Conservation (phyloP, 331 rosid genomes). For the Pyracantha coccinea region DNA sequence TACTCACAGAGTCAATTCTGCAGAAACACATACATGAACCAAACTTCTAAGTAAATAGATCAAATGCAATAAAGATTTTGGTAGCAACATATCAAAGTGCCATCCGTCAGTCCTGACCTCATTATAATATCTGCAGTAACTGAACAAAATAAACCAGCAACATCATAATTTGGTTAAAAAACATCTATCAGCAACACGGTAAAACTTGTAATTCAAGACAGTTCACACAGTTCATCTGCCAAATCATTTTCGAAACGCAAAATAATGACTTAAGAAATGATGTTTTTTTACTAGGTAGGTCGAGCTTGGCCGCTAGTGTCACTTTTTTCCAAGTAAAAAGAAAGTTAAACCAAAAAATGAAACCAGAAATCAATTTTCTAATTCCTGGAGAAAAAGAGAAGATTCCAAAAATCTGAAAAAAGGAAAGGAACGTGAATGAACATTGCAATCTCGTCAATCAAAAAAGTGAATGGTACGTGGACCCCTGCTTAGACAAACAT, state of each 20-base stretch:
- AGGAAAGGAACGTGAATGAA: constrained; percentile 47
- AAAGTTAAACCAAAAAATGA: constrained; percentile 13
- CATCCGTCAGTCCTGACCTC: not conserved
- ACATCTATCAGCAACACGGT: not conserved
- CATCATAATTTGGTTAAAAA: not conserved
- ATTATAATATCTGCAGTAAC: not conserved
- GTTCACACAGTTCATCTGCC: not conserved
- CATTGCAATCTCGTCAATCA: constrained; percentile 30
- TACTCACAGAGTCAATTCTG: not conserved
- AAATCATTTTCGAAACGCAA: not conserved
- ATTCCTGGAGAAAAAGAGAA: not conserved
- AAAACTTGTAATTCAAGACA: too few relatives aligned
- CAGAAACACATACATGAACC: not conserved
- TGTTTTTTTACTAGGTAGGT: not conserved
- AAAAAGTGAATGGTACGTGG: constrained; percentile 35
- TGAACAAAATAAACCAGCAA: not conserved
- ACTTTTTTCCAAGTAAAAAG: not conserved
- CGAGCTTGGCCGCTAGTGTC: too few relatives aligned
- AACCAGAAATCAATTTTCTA: constrained; percentile 5
- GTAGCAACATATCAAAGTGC: not conserved
- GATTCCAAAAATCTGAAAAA: constrained; percentile 37
- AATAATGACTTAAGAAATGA: too few relatives aligned
- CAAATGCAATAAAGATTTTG: not conserved
- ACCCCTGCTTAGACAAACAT: not conserved
- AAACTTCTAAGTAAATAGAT: not conserved